Base-by-base conservation (phyloP, 2,329 filamentous ascomycete genomes). In the Exserohilum turcica region DNA sequence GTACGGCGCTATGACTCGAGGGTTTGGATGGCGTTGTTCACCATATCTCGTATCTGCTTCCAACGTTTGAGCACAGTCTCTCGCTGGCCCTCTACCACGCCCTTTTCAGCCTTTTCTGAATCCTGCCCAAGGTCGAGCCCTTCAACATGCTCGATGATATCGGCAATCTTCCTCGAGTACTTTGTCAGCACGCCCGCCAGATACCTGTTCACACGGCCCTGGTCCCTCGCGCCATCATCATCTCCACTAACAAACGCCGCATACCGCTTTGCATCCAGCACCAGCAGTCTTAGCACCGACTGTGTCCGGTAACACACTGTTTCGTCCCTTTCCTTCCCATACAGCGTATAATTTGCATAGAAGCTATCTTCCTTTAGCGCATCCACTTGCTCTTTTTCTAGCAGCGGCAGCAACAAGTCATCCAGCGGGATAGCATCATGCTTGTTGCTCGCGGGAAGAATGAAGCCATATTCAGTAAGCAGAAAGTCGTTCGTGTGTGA, bases 401-500 rank as follows among this genome's bases (percentile, higher is more conserved):
- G 64, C 3, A 67, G 54, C 1, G 78, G 73, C 0, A 79, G 49
- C 9, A 81, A 59, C 13, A 77, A 47, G 43, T 76, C 63, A 52
- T 80, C 78, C 6, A 81, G 63, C 2, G 69, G 68, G 7, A 79
- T 64, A 2, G 68, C 64, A 58, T 81, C 78, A 48, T 75, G 71
- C 15, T 56, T 49, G 49, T 76, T 78, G 8, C 47, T 56, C 0
- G 56, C 57, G 1, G 76, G 69, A 1, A 43, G 40, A 12, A 79
- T 70, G 62, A 81, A 81, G n/a, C 79, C 79, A 50, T 81, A 92
- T 72, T 91, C 88, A 0, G 84, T 81, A 2, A 92, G 79, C 15
- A 92, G 74, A 60, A 89, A 88, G 66, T 92, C 89, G 57, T 90
- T 90, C 24, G 81, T 81, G 68, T 92, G 89, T 1, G 80, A 71